These are phyloP conservation scores for Gomphus bonarii DNA, from an alignment of 1,284 basidiomycete species.

Conservation along the genomic window DNA sequence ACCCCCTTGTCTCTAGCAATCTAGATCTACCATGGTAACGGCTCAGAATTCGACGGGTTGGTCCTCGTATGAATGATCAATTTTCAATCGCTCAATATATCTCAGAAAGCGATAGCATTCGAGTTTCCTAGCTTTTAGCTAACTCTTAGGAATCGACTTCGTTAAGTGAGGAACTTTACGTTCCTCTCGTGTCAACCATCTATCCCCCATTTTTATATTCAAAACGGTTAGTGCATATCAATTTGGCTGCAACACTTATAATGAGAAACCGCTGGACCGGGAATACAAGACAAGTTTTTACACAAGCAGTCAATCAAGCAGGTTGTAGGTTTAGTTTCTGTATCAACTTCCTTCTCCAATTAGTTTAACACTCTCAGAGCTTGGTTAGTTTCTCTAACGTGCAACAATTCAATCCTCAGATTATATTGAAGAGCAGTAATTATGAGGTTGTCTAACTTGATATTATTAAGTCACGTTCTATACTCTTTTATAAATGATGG, in stretches of 20 bases:
- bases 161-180: slow-evolving; percentile 7
- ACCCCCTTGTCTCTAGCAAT: too few relatives aligned
- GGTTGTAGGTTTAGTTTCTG: not conserved
- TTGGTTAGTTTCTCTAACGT: slow-evolving; percentile 8
- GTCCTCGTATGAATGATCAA: not conserved
- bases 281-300: slow-evolving; percentile 10
- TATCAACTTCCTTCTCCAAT: not conserved
- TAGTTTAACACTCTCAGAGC: not conserved
- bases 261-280: slow-evolving; percentile 11
- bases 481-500: not conserved
- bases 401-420: slow-evolving; percentile 10
- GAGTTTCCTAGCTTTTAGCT: slow-evolving; percentile 4
- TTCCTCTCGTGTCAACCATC: not conserved
- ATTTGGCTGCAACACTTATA: slow-evolving; percentile 8
- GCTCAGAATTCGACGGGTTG: too few relatives aligned
- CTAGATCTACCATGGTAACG: too few relatives aligned
- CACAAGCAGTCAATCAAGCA: slow-evolving; percentile 4
- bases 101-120: slow-evolving; percentile 7
- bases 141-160: not conserved
- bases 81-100: not conserved
- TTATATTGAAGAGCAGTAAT: slow-evolving; percentile 11
- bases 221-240: not conserved
- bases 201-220: not conserved
- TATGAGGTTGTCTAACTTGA: not conserved
- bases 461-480: not conserved